Evolutionary conservation across 73 alveolate genomes (phyloP), one percentile per base, ranked within the genome.

Genomic region (Blepharisma stoltei): DNA sequence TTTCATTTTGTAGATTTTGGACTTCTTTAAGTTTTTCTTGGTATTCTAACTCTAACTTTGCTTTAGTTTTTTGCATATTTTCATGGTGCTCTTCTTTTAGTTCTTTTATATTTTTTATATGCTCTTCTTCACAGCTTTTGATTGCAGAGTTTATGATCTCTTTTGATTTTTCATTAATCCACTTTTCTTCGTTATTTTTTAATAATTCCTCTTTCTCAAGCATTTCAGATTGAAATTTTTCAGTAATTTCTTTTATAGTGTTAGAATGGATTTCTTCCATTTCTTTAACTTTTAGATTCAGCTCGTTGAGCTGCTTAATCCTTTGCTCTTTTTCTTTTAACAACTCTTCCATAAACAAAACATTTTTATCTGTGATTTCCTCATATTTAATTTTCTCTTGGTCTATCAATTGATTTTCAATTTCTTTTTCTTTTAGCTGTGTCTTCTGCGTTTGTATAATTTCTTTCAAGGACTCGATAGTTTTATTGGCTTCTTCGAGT

Each of bases 81-180:
- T 76, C 87, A 79, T 96, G 94, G 77, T 96, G 89, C 48, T 86
- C 96, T 52, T 86, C 87, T 1, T 32, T 32, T 32, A 32, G 41
- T 3, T 32, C 41, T 32, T 32, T 32, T 38, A 96, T 71, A 55
- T 95, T 80, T 54, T 94, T 83, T 79, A 92, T 88, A 20, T 95
- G 90, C 81, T 94, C 98, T 6, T 99, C 99, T 73, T 96, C 97
- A 6, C 95, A 81, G 6, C 96, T 95, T 83, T 89, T 91, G 21
- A 93, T 92, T 14, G 99, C 91, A 21, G 82, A 67, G 18, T 86
- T 93, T 85, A 91, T 96, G 67, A 96, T 92, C 83, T 95, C 99
- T 52, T 90, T 82, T 48, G 90, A 70, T 82, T 89, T 96, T 77
- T 93, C 98, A 11, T 93, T 85, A 83, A 89, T 96, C 99, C 99